These are phyloP conservation scores for Alopecurus myosuroides DNA, from an alignment of 176 grass and related monocot genomes.

Conservation along the genomic window DNA sequence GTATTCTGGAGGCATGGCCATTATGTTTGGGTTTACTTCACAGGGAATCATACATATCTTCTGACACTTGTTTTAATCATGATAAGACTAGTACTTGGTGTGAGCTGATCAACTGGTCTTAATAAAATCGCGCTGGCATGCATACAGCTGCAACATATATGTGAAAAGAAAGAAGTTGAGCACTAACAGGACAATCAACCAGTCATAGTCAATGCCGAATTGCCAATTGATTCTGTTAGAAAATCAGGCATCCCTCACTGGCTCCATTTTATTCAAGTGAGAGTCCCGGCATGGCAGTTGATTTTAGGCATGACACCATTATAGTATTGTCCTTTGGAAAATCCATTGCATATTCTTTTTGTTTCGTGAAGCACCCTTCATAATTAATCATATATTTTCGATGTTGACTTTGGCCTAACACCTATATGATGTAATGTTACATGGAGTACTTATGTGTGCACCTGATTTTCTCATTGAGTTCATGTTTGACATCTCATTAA, in stretches of 20 bases:
- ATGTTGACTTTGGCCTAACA: neutral
- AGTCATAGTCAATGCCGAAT: neutral
- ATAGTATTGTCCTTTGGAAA: slow-evolving; percentile 9
- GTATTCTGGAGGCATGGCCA: neutral
- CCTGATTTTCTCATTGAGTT: slow-evolving; percentile 13
- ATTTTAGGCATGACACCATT: neutral
- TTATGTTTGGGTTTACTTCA: slow-evolving; percentile 3
- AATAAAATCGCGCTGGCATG: neutral
- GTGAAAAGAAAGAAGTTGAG: slow-evolving; percentile 1
- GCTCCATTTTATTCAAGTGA: neutral
- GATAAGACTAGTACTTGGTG: neutral
- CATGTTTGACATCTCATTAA: slow-evolving; percentile 23
- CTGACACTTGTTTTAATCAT: neutral
- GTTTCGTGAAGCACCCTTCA: neutral
- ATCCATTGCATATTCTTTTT: neutral
- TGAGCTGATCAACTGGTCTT: neutral
- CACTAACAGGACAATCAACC: neutral
- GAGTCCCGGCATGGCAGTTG: neutral
- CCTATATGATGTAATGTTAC: slow-evolving; percentile 4
- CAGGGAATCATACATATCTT: neutral
- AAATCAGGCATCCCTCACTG: neutral
- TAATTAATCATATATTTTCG: slow-evolving; percentile 18
- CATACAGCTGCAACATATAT: neutral
- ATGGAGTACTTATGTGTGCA: neutral
- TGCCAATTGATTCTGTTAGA: neutral